These are phyloP conservation scores for Spongospora subterranea DNA, from an alignment of 208 protist genomes.

Conservation along the genomic window DNA sequence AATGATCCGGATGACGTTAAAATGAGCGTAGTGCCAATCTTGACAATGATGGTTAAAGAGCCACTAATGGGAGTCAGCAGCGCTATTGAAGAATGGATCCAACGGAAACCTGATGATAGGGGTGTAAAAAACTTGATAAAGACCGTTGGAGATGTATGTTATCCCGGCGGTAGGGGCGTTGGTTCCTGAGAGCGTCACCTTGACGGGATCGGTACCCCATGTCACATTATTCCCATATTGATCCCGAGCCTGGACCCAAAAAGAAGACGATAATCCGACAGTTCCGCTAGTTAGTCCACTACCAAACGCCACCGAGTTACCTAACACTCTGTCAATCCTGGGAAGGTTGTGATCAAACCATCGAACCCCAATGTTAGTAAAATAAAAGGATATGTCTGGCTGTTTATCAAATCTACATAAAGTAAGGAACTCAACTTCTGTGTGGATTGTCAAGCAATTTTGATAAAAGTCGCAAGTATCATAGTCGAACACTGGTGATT, in stretches of 20 bases:
- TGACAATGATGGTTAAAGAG: conserved; percentile 1
- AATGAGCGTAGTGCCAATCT: conserved; percentile 16
- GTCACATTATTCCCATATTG: conserved; percentile 31
- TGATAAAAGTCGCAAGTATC: too few species aligned
- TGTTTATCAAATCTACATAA: too few species aligned
- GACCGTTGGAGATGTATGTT: neutral
- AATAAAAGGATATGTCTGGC: too few species aligned
- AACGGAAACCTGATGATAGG: neutral
- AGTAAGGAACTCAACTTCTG: too few species aligned
- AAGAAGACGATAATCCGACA: conserved; percentile 59
- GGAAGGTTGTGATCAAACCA: too few species aligned
- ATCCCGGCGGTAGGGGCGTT: neutral
- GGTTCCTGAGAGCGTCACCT: conserved; percentile 1
- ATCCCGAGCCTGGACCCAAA: conserved; percentile 56
- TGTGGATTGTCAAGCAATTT: too few species aligned
- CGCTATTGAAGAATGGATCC: neutral
- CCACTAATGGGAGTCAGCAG: neutral
- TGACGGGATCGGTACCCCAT: neutral
- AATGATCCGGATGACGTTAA: conserved; percentile 47
- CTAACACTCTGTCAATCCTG: neutral
- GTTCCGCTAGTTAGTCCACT: conserved; percentile 61
- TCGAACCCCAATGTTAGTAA: too few species aligned
- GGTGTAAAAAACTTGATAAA: conserved; percentile 29
- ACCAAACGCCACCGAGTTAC: conserved; percentile 50
- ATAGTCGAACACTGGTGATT: too few species aligned